Evolutionary conservation across 257 asterid species (phyloP), one percentile per base, ranked within the genome.

Genomic region (Scutellaria barbata): DNA sequence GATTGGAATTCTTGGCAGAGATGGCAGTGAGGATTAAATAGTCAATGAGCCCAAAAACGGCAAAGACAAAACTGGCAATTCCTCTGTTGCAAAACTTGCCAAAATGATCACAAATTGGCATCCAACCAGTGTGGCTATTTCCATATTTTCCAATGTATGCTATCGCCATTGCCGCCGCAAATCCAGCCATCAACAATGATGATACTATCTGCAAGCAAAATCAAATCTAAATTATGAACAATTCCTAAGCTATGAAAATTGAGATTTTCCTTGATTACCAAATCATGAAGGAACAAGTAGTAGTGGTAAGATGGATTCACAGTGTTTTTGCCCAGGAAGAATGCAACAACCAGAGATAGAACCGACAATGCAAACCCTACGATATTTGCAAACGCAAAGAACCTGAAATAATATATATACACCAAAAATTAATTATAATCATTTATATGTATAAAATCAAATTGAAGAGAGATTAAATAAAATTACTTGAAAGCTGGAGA

Each of bases 91-190:
- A 90, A 77, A 85, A 90, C 58, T 81, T 82, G 60, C 52, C 74
- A 22, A 90, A 87, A 30, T 81, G 76, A 58, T 84, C 93, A 54
- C 97, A 90, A 6, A 88, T 69, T 0, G 88, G 73, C 73, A 75
- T 58, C 97, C 97, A 90, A 6, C 93, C 92, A 0, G 83, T 47
- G 33, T 73, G 84, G 35, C 35, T 25, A 59, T 84, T 76, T 10
- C 95, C 97, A 7, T 86, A 80, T 74, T 85, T 86, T 2, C 88
- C 97, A n/a, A 88, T 58, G 63, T 75, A 74, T 6, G 84, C 92
- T 5, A 85, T 56, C 20, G 87, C 77, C 7, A 82, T 76, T 33
- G 88, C 82, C 12, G 93, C 85, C 7, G 88, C 82, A 5, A 85
- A 82, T 48, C 79, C 97, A 0, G 86, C 86, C 69, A 90, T 79